Percentiles rank a stretch among this genome's conserved stretches.
Conservation (phyloP, 2,329 filamentous ascomycete genomes). For the Colletotrichum lini region DNA sequence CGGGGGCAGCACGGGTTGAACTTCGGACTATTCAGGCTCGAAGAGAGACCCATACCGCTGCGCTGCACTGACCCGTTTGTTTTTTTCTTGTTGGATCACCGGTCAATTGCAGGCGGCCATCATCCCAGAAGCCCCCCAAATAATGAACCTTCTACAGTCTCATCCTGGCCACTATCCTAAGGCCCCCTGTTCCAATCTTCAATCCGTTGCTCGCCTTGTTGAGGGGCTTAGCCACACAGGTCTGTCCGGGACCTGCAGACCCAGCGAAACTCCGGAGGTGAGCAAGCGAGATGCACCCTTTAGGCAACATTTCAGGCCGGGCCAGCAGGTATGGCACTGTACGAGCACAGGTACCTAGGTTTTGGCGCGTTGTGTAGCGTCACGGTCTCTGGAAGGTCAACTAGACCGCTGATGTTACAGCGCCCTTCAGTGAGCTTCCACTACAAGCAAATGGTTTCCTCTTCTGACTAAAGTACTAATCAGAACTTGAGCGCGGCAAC, state of each 20-base stretch:
- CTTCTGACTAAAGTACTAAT: conserved; percentile 18
- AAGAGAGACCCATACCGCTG: conserved; percentile 30
- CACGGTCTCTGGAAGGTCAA: conserved; percentile 9
- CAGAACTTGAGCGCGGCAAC: conserved; percentile 27
- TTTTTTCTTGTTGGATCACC: conserved; percentile 31
- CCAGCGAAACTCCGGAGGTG: not conserved
- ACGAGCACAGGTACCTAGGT: no score
- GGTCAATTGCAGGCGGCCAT: conserved; percentile 29
- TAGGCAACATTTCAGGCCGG: not conserved
- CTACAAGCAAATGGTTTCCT: not conserved
- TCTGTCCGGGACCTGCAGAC: conserved; percentile 22
- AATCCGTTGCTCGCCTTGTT: conserved; percentile 21
- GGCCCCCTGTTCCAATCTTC: not conserved
- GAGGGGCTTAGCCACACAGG: not conserved
- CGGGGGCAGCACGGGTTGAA: conserved; percentile 26
- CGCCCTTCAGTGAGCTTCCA: conserved; percentile 18
- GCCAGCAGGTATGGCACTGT: not conserved
- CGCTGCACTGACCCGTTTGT: conserved; percentile 39
- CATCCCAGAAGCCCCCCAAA: conserved; percentile 11
- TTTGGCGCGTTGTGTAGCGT: not conserved
- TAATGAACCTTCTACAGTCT: conserved; percentile 20
- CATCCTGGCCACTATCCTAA: conserved; percentile 8
- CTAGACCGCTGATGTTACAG: conserved; percentile 26
- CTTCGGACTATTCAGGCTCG: conserved; percentile 25
- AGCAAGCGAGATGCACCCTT: conserved; percentile 1